phyloP scores from a whole-genome alignment of 1,284 basidiomycete genomes.

The Mycosarcoma maydis region DNA sequence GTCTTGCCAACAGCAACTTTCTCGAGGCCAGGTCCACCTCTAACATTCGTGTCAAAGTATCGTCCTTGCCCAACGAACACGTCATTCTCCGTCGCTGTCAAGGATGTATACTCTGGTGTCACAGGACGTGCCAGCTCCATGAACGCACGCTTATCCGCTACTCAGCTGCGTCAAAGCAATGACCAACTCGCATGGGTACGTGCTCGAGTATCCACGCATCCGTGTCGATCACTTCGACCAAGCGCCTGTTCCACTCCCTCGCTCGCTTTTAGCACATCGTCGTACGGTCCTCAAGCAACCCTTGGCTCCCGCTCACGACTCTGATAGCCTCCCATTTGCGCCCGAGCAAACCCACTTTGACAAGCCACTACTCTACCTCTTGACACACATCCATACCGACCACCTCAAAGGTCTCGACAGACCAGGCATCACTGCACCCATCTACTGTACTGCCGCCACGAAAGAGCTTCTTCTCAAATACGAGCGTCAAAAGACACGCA shows the following conservation, averaged over 20 bases:
- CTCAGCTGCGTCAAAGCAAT: slow-evolving; percentile 7
- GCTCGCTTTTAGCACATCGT: slow-evolving; percentile 36
- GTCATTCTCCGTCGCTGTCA: too few species aligned
- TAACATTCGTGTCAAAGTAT: too few species aligned
- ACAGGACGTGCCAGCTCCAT: too few species aligned
- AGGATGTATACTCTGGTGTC: too few species aligned
- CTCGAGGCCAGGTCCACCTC: neutral
- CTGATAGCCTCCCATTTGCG: slow-evolving; percentile 16
- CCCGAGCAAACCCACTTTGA: slow-evolving; percentile 43
- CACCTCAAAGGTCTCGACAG: slow-evolving; percentile 58
- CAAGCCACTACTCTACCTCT: slow-evolving; percentile 51
- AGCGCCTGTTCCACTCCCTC: slow-evolving; percentile 24
- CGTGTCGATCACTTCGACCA: slow-evolving; percentile 58
- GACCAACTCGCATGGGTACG: slow-evolving; percentile 54
- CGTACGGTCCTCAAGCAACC: slow-evolving; percentile 1
- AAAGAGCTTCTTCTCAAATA: slow-evolving; percentile 55
- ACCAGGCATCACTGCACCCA: slow-evolving; percentile 42
- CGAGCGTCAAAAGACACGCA: slow-evolving; percentile 46
- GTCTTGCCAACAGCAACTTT: slow-evolving; percentile 11
- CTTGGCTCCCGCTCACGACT: neutral
- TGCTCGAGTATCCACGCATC: slow-evolving; percentile 59
- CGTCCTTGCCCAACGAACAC: neutral
- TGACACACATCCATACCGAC: slow-evolving; percentile 64
- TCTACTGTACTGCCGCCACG: slow-evolving; percentile 57
- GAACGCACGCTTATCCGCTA: too few species aligned